phyloP scores from a whole-genome alignment of 2,329 filamentous ascomycete genomes.

The Pseudogymnoascus sp. region DNA sequence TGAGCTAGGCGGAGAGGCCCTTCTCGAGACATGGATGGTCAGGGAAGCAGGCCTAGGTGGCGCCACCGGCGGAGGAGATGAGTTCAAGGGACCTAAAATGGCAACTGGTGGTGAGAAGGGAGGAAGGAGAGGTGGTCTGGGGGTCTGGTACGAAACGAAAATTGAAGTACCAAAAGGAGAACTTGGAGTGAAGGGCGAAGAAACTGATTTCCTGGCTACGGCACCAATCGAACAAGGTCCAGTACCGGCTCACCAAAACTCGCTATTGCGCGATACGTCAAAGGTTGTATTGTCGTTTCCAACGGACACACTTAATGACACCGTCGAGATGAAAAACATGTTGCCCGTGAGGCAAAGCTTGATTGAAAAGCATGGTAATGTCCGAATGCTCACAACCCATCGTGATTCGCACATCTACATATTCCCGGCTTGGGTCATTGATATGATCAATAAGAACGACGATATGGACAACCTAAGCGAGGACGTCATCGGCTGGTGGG shows the following conservation, averaged over 20 bases:
- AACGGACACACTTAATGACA: constrained; percentile 80
- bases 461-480: constrained; percentile 82
- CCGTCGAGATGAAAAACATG: constrained; percentile 65
- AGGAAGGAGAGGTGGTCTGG: constrained; percentile 68
- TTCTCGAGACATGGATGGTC: constrained; percentile 90
- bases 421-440: constrained; percentile 83
- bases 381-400: constrained; percentile 76
- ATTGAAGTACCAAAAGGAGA: constrained; percentile 39
- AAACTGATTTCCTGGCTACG: constrained; percentile 85
- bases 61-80: constrained; percentile 45
- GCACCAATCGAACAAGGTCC: constrained; percentile 55
- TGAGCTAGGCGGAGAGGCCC: constrained; percentile 72
- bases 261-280: constrained; percentile 61
- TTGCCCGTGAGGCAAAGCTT: constrained; percentile 71
- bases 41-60: constrained; percentile 63
- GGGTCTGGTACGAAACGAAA: constrained; percentile 88
- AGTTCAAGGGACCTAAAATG: constrained; percentile 36
- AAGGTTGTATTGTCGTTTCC: constrained; percentile 80
- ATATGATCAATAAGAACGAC: constrained; percentile 73
- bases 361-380: constrained; percentile 63
- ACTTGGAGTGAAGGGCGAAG: constrained; percentile 75
- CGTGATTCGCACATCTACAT: constrained; percentile 93
- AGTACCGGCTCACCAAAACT: constrained; percentile 53
- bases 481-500: constrained; percentile 91
- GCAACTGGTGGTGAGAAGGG: constrained; percentile 47